Base-by-base conservation (phyloP, 2,329 filamentous ascomycete species). In the Fusarium nelsonii region DNA sequence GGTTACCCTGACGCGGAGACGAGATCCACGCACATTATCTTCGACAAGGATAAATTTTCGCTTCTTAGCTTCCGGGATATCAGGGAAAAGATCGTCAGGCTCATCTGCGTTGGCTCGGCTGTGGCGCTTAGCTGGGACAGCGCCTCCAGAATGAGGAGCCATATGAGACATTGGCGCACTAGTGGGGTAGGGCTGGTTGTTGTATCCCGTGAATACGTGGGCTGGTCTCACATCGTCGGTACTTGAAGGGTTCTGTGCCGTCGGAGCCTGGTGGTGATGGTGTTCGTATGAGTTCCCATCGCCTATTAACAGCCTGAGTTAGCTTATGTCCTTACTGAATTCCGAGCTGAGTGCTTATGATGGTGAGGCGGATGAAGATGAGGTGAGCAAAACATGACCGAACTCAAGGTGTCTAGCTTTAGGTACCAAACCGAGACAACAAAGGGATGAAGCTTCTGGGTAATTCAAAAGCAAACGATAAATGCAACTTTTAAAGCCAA, bases 21-120 rank as follows among this genome's bases (percentile, higher is more conserved):
- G 88, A 51, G 89, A 91, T 53, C 91, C 91, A 36, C 93, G 91
- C 66, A 94, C 91, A 53, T 89, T 90, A 78, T 98, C 95, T 71
- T 97, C 94, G 30, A 98, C 94, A 11, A 98, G 88, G 72, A 98
- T 97, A 80, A 98, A 98, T 80, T 97, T 98, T 77, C 95, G 91
- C 76, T 93, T 93, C 82, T 97, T 97, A 53, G 91, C 90, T 75
- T 96, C 93, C 2, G 94, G 94, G 53, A 97, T 87, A 70, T 96
- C 91, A 49, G 93, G 93, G 78, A 97, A 97, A 44, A 97, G 87
- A 49, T 90, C 89, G 16, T 89, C 87, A 53, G 91, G 82, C 65
- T 88, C 86, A 74, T 90, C 84, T 65, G 85, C 83, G 62, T 86
- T 84, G 70, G 86, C 80, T 49, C 75, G 76, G 65, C 75, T 76